Base-by-base conservation (phyloP, 164 flowering plant species). In the Warburgia ugandensis region DNA sequence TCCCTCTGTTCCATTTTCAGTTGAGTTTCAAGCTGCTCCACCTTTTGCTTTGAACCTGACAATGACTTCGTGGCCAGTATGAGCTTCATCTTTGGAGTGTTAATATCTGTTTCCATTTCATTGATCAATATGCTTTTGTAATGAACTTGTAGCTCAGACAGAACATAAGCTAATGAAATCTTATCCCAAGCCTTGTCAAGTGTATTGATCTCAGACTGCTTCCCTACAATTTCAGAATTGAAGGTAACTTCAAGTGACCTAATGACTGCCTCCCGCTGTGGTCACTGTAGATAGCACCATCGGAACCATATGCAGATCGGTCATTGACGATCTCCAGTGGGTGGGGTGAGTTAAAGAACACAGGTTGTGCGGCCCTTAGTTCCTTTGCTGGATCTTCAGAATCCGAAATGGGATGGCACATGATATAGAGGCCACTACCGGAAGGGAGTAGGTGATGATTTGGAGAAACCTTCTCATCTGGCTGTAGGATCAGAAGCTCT, bases 181-280 rank as follows among this genome's bases (percentile, higher is more conserved):
- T 58, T 62, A 37, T 66, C 56, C 55, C 61, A 49, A 46, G 64
- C 68, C 56, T 64, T 51, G 30, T 42, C 32, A 23, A 63, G 59
- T 36, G 31, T 22, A 19, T 43, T 20, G 45, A 61, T 52, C 38
- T 50, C 46, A 6, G 60, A 51, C 43, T 56, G 61, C 43, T 62
- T 67, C 45, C 62, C 68, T 6, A 29, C 41, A 9, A 43, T n/a
- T n/a, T n/a, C 59, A 16, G 53, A 47, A 44, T 49, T 49, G 12
- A 49, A 23, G 21, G 25, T 37, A 56, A 17, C 30, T 11, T 46
- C 16, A 19, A 8, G 22, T 33, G 77, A 70, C 46, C 50, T 52
- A 20, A 63, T 56, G 22, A 73, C 68, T 22, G 63, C 67, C 23
- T 73, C 33, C 52, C 78, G 79, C 66, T 74, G 6, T 8, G 35